Base-by-base conservation (phyloP, 805 yeast species). In the Candida tibetensis region DNA sequence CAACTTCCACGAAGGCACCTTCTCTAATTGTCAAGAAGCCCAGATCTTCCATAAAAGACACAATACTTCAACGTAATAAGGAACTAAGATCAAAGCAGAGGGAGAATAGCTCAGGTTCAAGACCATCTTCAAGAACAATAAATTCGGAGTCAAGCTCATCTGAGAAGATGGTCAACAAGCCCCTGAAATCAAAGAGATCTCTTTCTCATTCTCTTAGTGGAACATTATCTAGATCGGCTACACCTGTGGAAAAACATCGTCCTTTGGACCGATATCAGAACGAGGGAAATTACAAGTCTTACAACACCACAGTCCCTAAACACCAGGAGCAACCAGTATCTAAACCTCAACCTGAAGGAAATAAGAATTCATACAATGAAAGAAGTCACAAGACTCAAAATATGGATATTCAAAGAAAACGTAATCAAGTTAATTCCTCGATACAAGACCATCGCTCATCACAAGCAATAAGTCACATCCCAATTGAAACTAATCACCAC, bases 1-100 rank as follows among this genome's bases (percentile, higher is more conserved):
- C 50, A 6, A 28, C 32, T 17, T 34, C 36, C 16, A 23, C 30
- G 5, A 28, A 28, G 7, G 28, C 26, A 3, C 29, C 32, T 23
- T 22, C 35, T 16, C 9, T 16, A 2, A 9, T 30, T 6, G 29
- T 30, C 5, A 53, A 45, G 16, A 66, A 54, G 30, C 33, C 57
- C 4, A 61, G 76, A 33, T 72, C 74, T 2, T 75, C 85, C 1
- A 56, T 76, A 30, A 68, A 65, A 41, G 80, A 74, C 18, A 51
- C 72, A 18, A 72, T 74, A 3, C 60, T 69, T 21, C 71, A 76
- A 2, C 69, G 64, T 37, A 63, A 69, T 49, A 58, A 64, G 46
- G 68, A 67, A 35, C 52, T 72, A 41, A 63, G 53, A 32, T 32
- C 41, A 7, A 53, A 45, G 30, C 58, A 51, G 40, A 38, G 41